phyloP scores from a whole-genome alignment of 371 early-diverging fungal species.

The Amoeboaphelidium occidentale region DNA sequence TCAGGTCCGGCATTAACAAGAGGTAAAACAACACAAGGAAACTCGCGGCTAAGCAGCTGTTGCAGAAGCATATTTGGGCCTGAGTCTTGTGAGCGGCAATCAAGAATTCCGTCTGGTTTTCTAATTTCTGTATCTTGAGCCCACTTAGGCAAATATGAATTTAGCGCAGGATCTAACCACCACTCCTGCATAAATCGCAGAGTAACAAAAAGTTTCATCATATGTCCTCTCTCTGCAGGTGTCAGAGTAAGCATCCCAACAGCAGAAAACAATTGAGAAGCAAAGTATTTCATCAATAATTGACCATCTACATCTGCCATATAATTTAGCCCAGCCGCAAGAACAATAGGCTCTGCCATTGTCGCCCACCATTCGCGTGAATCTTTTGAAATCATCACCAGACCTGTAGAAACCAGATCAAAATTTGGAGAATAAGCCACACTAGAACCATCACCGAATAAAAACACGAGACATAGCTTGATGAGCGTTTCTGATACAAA shows the following conservation, averaged over 20 bases:
- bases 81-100: slow-evolving; percentile 4
- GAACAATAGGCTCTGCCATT: slow-evolving; percentile 7
- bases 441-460: slow-evolving; percentile 3
- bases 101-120: slow-evolving; percentile 6
- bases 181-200: slow-evolving; percentile 7
- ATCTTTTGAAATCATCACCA: slow-evolving; percentile 3
- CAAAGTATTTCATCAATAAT: slow-evolving; percentile 5
- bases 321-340: slow-evolving; percentile 4
- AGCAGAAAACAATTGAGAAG: slow-evolving; percentile 4
- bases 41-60: slow-evolving; percentile 3
- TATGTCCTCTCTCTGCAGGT: slow-evolving; percentile 5
- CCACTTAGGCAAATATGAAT: slow-evolving; percentile 5
- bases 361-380: background rate
- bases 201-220: slow-evolving; percentile 7
- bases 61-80: slow-evolving; percentile 4
- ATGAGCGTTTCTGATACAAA: slow-evolving; percentile 3
- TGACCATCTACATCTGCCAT: slow-evolving; percentile 2
- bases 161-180: slow-evolving; percentile 5
- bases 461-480: slow-evolving; percentile 3
- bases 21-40: slow-evolving; percentile 4
- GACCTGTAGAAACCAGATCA: slow-evolving; percentile 5
- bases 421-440: slow-evolving; percentile 2
- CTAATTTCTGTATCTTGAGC: slow-evolving; percentile 2
- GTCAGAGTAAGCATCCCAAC: slow-evolving; percentile 1
- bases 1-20: slow-evolving; percentile 7